Evolutionary conservation across 2,329 filamentous ascomycete genomes (phyloP).

Genomic region (Aureobasidium sp.): DNA sequence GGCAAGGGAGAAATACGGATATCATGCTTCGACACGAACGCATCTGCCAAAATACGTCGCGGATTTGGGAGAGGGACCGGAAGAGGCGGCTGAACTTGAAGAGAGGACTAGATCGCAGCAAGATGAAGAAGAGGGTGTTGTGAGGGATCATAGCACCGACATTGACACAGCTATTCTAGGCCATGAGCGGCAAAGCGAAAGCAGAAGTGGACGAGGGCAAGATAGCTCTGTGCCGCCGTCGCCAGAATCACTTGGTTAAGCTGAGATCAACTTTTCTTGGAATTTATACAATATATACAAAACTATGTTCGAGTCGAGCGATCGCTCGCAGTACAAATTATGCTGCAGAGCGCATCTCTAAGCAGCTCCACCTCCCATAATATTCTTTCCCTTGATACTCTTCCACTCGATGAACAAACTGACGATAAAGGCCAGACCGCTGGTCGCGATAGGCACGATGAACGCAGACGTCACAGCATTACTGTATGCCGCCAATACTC

Average conservation of each 20-base stretch:
- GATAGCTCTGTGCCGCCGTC: background rate
- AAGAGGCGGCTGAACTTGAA: background rate
- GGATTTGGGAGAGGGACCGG: background rate
- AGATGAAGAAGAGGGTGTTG: background rate
- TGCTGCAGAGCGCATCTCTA: background rate
- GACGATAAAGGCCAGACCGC: conserved; percentile 46
- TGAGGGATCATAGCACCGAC: background rate
- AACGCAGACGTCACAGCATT: conserved; percentile 50
- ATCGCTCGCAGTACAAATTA: too few relatives aligned
- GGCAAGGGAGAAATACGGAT: background rate
- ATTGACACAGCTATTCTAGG: background rate
- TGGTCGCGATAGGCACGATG: conserved; percentile 49
- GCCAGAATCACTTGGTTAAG: background rate
- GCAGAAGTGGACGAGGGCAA: background rate
- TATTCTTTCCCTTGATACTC: conserved; percentile 49
- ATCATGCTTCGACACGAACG: background rate
- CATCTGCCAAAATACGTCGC: background rate
- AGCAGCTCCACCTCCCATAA: conserved; percentile 7
- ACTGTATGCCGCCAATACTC: conserved; percentile 58
- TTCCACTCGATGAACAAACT: conserved; percentile 53
- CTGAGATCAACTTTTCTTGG: too few relatives aligned
- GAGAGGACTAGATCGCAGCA: background rate
- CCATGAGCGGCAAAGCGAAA: background rate
- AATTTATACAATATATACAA: background rate
- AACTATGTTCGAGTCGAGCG: too few relatives aligned